These are phyloP conservation scores for Parietaria judaica DNA, from an alignment of 306 rosid species.

Conservation along the genomic window DNA sequence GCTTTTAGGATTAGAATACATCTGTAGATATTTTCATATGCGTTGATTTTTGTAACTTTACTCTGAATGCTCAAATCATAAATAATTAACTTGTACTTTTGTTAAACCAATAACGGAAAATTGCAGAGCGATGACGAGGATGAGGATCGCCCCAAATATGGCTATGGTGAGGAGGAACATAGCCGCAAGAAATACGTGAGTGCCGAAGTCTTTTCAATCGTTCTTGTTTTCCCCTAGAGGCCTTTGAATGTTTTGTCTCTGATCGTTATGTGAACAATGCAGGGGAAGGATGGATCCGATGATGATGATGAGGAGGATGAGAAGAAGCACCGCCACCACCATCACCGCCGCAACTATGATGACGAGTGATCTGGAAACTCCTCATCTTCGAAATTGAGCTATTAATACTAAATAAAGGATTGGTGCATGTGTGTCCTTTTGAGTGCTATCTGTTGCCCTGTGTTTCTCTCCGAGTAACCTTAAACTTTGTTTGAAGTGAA, in stretches of 20 bases:
- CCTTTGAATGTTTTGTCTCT: background rate
- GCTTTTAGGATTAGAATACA: too few species aligned
- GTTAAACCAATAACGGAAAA: too few species aligned
- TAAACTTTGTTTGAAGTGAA: background rate
- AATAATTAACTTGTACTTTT: too few species aligned
- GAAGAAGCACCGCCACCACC: conserved; percentile 47
- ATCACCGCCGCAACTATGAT: conserved; percentile 42
- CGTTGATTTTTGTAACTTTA: too few species aligned
- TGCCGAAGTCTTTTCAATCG: too few species aligned
- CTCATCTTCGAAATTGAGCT: conserved; percentile 13
- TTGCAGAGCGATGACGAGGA: conserved; percentile 26
- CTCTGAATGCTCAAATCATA: too few species aligned
- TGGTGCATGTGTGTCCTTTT: conserved; percentile 25
- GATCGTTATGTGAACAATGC: conserved; percentile 10
- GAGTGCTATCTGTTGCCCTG: conserved; percentile 18
- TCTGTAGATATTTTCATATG: too few species aligned
- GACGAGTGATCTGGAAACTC: conserved; percentile 46
- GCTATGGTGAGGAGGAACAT: conserved; percentile 17
- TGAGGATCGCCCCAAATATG: conserved; percentile 23
- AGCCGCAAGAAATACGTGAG: too few species aligned
- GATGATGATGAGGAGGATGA: conserved; percentile 59
- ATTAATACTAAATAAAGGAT: conserved; percentile 50
- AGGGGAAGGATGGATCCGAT: conserved; percentile 48
- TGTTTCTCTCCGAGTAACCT: conserved; percentile 18
- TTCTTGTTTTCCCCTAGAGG: too few species aligned